Evolutionary conservation across 768 basidiomycete genomes (phyloP), one percentile per base, ranked within the genome.

Genomic region (Butyriboletus loyo): DNA sequence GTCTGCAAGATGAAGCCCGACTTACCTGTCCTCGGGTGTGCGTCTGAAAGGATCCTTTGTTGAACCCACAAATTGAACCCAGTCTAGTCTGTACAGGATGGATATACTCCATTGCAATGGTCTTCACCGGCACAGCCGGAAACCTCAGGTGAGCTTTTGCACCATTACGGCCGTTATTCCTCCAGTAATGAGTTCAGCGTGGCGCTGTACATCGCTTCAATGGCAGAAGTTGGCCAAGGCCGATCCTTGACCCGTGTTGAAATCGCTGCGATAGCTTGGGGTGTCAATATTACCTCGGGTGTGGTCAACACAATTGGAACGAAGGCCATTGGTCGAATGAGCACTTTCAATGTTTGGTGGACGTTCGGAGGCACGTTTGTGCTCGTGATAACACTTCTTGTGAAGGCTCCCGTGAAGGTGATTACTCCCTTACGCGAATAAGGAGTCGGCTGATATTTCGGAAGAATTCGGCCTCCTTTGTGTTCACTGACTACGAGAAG

Each of bases 61-160:
- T 14, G 10, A 27, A 22, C 49, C 49, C 21, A 1, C 10, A 7
- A 7, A 24, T 42, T 57, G 14, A 58, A n/a, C n/a, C 21, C 15
- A 10, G 8, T 21, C 11, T 22, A 73, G 72, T 70, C 42, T 74
- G 73, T 53, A 82, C 81, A 17, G 81, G 81, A 15, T 81, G 80
- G 78, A 75, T 81, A 22, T 82, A 82, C 56, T 75, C 81, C n/a
- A 78, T 82, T 34, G 79, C 81, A 2, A 77, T 83, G 80, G 73
- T 76, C 21, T 77, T 83, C 56, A 83, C 82, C 2, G 82, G 81
- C 13, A 81, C 81, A 10, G 80, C 81, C 0, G 81, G 81, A 17
- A 83, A 82, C 52, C 66, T 81, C 24, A 81, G 78, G 80, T 75
- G 46, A 54, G 41, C n/a, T 49, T 28, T 49, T 21, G 5, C 17